Conservation (phyloP, 352 stramenopile species). For the Phytophthora syringae region DNA sequence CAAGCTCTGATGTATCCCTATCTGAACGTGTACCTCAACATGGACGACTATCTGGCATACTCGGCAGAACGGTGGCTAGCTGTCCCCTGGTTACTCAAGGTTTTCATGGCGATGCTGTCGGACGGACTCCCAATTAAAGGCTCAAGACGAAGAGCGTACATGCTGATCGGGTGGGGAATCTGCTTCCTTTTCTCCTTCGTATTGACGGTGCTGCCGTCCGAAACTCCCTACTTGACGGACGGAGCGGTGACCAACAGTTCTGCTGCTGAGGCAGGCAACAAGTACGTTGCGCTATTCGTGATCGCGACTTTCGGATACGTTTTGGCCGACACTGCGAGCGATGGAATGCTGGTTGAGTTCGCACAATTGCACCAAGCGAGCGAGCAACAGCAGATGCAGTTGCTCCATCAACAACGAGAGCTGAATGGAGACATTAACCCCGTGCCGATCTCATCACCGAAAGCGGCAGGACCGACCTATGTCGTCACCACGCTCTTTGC, state of each 20-base stretch:
- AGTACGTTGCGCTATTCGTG: slow-evolving; percentile 61
- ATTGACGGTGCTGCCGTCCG: slow-evolving; percentile 35
- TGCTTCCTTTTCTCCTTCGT: slow-evolving; percentile 57
- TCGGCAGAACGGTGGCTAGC: slow-evolving; percentile 59
- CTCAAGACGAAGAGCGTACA: slow-evolving; percentile 52
- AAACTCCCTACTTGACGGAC: slow-evolving; percentile 49
- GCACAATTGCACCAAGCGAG: slow-evolving; percentile 36
- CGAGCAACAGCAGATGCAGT: slow-evolving; percentile 33
- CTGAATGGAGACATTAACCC: slow-evolving; percentile 24
- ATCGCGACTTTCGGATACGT: slow-evolving; percentile 59
- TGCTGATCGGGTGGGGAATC: slow-evolving; percentile 58
- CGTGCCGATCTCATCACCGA: slow-evolving; percentile 6
- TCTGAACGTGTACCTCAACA: slow-evolving; percentile 79
- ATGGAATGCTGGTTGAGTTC: slow-evolving; percentile 57
- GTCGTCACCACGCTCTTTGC: slow-evolving; percentile 53
- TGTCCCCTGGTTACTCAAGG: slow-evolving; percentile 68
- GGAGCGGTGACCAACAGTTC: slow-evolving; percentile 43
- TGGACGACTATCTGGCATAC: slow-evolving; percentile 67
- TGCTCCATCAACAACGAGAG: slow-evolving; percentile 31
- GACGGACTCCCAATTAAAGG: slow-evolving; percentile 59
- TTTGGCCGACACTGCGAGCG: slow-evolving; percentile 47
- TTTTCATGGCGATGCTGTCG: slow-evolving; percentile 51
- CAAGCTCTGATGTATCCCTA: slow-evolving; percentile 69
- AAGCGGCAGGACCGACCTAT: slow-evolving; percentile 26
- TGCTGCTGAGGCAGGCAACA: slow-evolving; percentile 40